Base-by-base conservation (phyloP, 305 asterid species). In the Fraxinus angustifolia region DNA sequence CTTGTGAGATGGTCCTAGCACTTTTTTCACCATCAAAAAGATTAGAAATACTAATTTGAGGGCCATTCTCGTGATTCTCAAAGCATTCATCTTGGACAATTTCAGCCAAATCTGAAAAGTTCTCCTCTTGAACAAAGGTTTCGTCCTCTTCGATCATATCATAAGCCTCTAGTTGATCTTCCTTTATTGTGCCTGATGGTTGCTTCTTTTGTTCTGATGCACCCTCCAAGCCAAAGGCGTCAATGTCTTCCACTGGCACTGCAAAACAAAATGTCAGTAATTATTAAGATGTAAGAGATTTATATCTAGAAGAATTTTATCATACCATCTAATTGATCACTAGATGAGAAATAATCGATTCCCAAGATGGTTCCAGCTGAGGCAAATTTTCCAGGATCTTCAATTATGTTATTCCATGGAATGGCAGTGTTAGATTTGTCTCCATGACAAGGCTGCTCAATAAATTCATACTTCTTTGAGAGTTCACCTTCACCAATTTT, bases 101-200 rank as follows among this genome's bases (percentile, higher is more conserved):
- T 82, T 83, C 88, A 72, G 79, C 85, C 6, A 70, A 62, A 79
- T 79, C 82, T 21, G 75, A 42, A 73, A 67, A 71, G 48, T 75
- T 68, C 28, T 6, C 79, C n/a, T 81, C 80, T n/a, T n/a, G 60
- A 40, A 35, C 67, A 81, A 23, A 81, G 80, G 76, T 42, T 75
- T 74, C 70, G 48, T 80, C 72, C 80, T 40, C 81, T 77, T 77
- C 80, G 40, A 21, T 79, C 72, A 56, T 31, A 75, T 78, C 14
- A 56, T 62, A 84, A 74, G 14, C 82, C 78, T 72, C 83, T 31
- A 8, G 72, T 45, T 45, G 56, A 53, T 76, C 73, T 72, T 67
- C 74, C 53, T 42, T 56, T 31, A 14, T 58, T 67, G 23, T 26
- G 80, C 81, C 78, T 34, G 82, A 35, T 45, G 82, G 78, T 45